Base-by-base conservation (phyloP, 176 grass and related monocot species). In the Bolboschoenus planiculmis region DNA sequence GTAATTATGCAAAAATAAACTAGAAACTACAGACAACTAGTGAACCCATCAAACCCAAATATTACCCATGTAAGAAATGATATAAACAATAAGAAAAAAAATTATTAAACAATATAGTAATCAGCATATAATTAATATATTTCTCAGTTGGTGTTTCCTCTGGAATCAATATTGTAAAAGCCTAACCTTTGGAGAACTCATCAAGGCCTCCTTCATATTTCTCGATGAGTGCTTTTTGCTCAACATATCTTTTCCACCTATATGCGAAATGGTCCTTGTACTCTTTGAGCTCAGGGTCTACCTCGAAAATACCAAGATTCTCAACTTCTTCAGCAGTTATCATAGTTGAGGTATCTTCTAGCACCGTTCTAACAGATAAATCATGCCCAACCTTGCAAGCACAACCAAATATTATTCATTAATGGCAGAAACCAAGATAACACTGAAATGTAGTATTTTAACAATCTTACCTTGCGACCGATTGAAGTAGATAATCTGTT, bases 231-330 rank as follows among this genome's bases (percentile, higher is more conserved):
- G 27, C 3, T 83, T 98, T 95, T 85, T 87, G 90, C 23, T 95
- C 89, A 4, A 80, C 48, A 48, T 83, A 98, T 70, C 46, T 93
- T 73, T 91, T 91, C 57, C 80, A 90, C 81, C 92, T 87, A 34
- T 95, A 93, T 62, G 54, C 66, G 27, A 98, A 93, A 87, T 98
- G 95, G 24, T 95, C 95, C 68, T 87, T 93, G 82, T 91, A 93
- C 30, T 85, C 29, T 39, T 83, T 81, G 26, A 98, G 57, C 68
- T 73, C 83, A 1, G 89, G 87, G 59, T 98, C 95, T 58, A 95
- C 7, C 3, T 93, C 15, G 10, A 93, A 95, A 81, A 98, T 86
- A 31, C 84, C 90, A 79, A 91, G 86, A 71, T 85, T 50, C 59
- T 73, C 46, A 4, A 33, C 35, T 40, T 88, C 84, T 21, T 72